Evolutionary conservation across 352 stramenopile genomes (phyloP).

Genomic region (Halophytophthora batemanensis): DNA sequence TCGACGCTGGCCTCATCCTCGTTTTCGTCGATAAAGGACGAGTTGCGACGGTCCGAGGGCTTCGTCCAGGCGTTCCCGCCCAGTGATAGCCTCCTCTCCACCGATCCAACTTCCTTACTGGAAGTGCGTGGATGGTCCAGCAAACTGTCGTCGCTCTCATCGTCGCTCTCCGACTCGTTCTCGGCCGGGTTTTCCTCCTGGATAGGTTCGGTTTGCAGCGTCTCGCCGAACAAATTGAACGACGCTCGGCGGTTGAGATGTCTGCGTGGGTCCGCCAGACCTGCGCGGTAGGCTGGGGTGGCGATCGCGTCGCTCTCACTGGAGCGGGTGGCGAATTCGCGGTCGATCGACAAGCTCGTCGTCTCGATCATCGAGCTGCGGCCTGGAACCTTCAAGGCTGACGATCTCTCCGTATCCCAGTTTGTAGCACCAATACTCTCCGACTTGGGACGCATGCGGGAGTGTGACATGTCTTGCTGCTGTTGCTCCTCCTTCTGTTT

Average conservation of each 20-base stretch:
- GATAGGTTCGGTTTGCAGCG: constrained; percentile 43
- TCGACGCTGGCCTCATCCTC: constrained; percentile 36
- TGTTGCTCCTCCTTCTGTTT: constrained; percentile 51
- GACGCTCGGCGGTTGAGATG: constrained; percentile 66
- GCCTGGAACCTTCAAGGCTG: constrained; percentile 10
- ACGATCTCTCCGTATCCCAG: constrained; percentile 18
- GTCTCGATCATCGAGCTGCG: constrained; percentile 44
- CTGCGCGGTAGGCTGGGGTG: constrained; percentile 23
- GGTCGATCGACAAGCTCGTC: constrained; percentile 14
- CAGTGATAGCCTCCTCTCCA: constrained; percentile 21
- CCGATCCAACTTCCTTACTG: constrained; percentile 10
- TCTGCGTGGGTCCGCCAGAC: constrained; percentile 46
- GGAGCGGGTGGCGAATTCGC: constrained; percentile 10
- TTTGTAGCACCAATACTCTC: constrained; percentile 32
- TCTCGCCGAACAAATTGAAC: constrained; percentile 61
- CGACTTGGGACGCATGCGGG: constrained; percentile 44
- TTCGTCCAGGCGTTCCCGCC: constrained; percentile 18
- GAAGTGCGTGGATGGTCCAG: constrained; percentile 11
- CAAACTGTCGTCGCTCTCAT: constrained; percentile 32
- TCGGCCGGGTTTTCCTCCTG: constrained; percentile 58
- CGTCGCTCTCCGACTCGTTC: constrained; percentile 38
- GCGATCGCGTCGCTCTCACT: constrained; percentile 18
- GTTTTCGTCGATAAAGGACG: constrained; percentile 28
- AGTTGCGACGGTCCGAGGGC: constrained; percentile 23
- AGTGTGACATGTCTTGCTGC: constrained; percentile 21